Base-by-base conservation (phyloP, 148 eudicot genomes). In the Limonium bicolor region DNA sequence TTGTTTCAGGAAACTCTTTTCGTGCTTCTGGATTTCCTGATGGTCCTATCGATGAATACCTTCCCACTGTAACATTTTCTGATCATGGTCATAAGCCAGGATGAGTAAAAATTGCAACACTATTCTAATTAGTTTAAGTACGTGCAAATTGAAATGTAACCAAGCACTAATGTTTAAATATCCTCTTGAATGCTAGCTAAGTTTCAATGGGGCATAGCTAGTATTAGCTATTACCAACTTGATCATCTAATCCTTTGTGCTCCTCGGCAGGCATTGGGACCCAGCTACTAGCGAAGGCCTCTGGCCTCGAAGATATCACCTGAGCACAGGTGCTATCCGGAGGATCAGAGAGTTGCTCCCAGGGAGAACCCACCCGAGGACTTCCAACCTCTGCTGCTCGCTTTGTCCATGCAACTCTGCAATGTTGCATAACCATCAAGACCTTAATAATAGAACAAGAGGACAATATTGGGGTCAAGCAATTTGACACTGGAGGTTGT, bases 381-480 rank as follows among this genome's bases (percentile, higher is more conserved):
- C 62, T 70, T 27, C 54, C 64, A 28, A 30, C 63, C 32, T 65
- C 71, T 28, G 27, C 61, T 39, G 51, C 56, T 44, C 63, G 74
- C 42, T 70, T 70, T 26, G 64, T 54, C 76, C 76, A 70, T 48
- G 76, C n/a, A 70, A 54, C 58, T 62, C 76, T 70, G 58, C 51
- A 56, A 22, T 18, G 33, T 35, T n/a, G n/a, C n/a, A n/a, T n/a
- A n/a, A n/a, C n/a, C n/a, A n/a, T n/a, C n/a, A n/a, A n/a, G n/a
- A n/a, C n/a, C n/a, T n/a, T n/a, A n/a, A n/a, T n/a, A n/a, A n/a
- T n/a, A n/a, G n/a, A n/a, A n/a, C 48, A 43, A 43, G 19, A 43
- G 48, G 27, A 19, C 1, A 24, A 25, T 13, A 24, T 3, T n/a
- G 6, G 48, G n/a, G n/a, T n/a, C n/a, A n/a, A n/a, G n/a, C n/a